A percentile compares a stretch with the other conserved stretches of the same genome.
Evolutionary conservation across 2,329 filamentous ascomycete genomes (phyloP).

Genomic region (Cordyceps pruinosa): DNA sequence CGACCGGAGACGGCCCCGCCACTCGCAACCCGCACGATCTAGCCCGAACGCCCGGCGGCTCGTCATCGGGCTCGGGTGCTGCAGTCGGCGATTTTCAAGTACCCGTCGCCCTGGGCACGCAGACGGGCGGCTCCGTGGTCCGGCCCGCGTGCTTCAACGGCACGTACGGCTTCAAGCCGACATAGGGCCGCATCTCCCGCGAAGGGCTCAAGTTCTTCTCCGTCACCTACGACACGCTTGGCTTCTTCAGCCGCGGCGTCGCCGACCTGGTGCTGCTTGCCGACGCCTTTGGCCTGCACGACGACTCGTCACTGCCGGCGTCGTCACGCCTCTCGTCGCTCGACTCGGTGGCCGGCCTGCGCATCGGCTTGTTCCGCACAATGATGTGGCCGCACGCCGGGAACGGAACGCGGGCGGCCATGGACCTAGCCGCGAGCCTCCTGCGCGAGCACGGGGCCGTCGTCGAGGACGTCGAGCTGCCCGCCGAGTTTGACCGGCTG

Average conservation of each 20-base stretch:
- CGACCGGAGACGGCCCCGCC: slow-evolving; percentile 43
- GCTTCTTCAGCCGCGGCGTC: slow-evolving; percentile 51
- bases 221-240: slow-evolving; percentile 54
- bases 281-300: slow-evolving; percentile 45
- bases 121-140: slow-evolving; percentile 59
- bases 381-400: slow-evolving; percentile 43
- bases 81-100: slow-evolving; percentile 60
- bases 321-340: slow-evolving; percentile 4
- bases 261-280: slow-evolving; percentile 52
- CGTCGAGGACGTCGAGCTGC: slow-evolving; percentile 50
- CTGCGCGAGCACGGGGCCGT: slow-evolving; percentile 41
- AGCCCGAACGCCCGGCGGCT: slow-evolving; percentile 59
- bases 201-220: slow-evolving; percentile 56
- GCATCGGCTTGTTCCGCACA: slow-evolving; percentile 49
- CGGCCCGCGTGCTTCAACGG: slow-evolving; percentile 60
- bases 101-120: slow-evolving; percentile 55
- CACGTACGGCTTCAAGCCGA: slow-evolving; percentile 59
- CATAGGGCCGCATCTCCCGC: slow-evolving; percentile 54
- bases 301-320: slow-evolving; percentile 34
- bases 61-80: slow-evolving; percentile 59
- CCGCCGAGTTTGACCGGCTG: slow-evolving; percentile 39
- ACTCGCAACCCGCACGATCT: slow-evolving; percentile 60
- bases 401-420: slow-evolving; percentile 35
- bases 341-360: slow-evolving; percentile 37
- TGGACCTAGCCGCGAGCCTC: slow-evolving; percentile 33